These are phyloP conservation scores for Gastrodia elata DNA, from an alignment of 106 monocot genomes.

Conservation along the genomic window DNA sequence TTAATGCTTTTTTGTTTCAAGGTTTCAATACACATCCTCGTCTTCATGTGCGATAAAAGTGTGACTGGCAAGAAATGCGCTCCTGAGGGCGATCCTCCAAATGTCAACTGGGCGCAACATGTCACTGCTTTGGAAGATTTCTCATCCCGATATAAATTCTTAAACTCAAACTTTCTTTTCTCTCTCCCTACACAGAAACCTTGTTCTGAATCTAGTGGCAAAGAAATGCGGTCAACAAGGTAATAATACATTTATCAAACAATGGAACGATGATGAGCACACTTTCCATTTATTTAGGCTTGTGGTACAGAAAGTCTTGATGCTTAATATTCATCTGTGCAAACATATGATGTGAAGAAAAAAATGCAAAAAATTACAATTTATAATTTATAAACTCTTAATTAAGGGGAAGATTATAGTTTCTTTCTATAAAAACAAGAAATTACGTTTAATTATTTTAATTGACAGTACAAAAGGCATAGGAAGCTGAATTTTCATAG, in stretches of 20 bases:
- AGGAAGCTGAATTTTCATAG: too few species aligned
- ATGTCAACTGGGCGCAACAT: constrained; percentile 66
- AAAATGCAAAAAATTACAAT: neutral
- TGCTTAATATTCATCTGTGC: neutral
- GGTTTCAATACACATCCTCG: neutral
- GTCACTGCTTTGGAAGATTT: constrained; percentile 32
- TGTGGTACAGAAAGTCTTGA: neutral
- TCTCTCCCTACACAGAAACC: constrained; percentile 67
- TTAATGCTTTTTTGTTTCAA: neutral
- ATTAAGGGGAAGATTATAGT: too few species aligned
- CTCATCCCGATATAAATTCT: constrained; percentile 44
- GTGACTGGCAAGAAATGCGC: neutral
- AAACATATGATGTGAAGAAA: neutral
- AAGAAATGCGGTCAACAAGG: constrained; percentile 39
- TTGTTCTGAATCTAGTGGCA: constrained; percentile 8
- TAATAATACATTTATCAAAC: constrained; percentile 11
- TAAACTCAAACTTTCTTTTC: constrained; percentile 61
- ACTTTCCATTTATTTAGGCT: neutral
- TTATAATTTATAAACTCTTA: neutral
- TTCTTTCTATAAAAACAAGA: too few species aligned
- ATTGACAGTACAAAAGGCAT: too few species aligned
- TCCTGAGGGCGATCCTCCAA: constrained; percentile 29
- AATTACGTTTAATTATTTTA: too few species aligned
- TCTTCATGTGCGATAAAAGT: neutral
- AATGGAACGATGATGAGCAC: neutral